Base-by-base conservation (phyloP, 805 yeast species). In the Kockiozyma suomiensis region DNA sequence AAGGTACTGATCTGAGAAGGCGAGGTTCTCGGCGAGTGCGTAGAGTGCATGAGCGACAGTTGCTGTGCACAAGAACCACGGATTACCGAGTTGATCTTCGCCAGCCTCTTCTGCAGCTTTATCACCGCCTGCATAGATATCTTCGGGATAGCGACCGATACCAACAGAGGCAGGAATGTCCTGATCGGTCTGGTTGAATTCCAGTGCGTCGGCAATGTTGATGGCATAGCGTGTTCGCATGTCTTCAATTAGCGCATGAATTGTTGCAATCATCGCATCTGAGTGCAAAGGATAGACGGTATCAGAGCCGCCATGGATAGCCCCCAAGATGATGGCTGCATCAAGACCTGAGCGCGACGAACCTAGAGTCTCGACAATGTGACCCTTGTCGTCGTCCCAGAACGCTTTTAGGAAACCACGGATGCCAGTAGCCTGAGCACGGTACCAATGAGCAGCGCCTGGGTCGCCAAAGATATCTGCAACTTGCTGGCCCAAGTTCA, bases 141-240 rank as follows among this genome's bases (percentile, higher is more conserved):
- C 98, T 70, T 92, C 98, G 0, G 97, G 97, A 70, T 92, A 92
- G 70, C 98, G 80, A 2, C 98, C 98, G 54, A 92, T 74, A 0
- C 87, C 96, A 52, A 86, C 85, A 2, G 87, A 88, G 2, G 56
- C 40, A 32, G 61, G 63, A 12, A 61, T 46, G 13, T 49, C 58
- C 2, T 33, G 23, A 5, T 28, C 48, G 5, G 53, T 21, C 23
- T 26, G 8, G 23, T 56, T 46, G 1, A 68, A 67, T 19, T 63
- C 69, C 2, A 48, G 19, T 12, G 48, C 19, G 17, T 58, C 67
- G 25, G 55, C 54, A 17, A 33, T 49, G 73, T 93, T 93, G 41
- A 93, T 81, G 4, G 96, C 96, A 70, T 87, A 92, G 56, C 94
- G 75, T 41, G 76, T 72, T 64, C 81, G 82, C 94, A 91, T 89